Evolutionary conservation across 495 filamentous ascomycete genomes (phyloP), one percentile per base, ranked within the genome.

Genomic region (Penicillium longicatenatum): DNA sequence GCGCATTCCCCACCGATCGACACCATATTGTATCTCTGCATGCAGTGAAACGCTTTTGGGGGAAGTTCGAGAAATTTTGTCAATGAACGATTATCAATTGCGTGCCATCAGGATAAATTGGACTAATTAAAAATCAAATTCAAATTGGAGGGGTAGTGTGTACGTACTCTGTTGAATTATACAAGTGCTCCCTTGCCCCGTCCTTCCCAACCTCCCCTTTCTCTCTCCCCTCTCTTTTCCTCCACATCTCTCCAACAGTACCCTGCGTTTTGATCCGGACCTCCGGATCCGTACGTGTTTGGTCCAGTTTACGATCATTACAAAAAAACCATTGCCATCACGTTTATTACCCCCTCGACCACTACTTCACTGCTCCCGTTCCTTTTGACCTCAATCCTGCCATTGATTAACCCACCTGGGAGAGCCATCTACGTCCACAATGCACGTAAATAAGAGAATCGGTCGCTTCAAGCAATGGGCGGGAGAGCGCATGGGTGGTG

Each of bases 381-480:
- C 5, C 30, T 6, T 30, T 48, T 26, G 45, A n/a, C 10, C 29
- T 29, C 11, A 9, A 17, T 6, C 20, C 14, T n/a, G 14, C 45
- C 24, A 21, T 21, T 35, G 17, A 22, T 21, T 37, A 8, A 22
- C 12, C 19, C 30, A 20, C 14, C 20, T 17, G 16, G 10, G 17
- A 51, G 21, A 39, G 29, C 19, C 33, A 26, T 8, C 11, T 12
- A 24, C 22, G 7, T 60, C 46, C 72, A 81, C 35, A 54, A 96
- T 97, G 92, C 91, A 93, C 75, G 87, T 96, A 79, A 93, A 92
- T 76, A 93, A 95, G 82, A 96, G 96, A 72, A 84, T 98, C 69
- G 94, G 91, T 74, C 89, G 95, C 58, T 87, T 97, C 78, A 96
- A 94, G 81, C 94, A 98, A 88, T 98, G 93, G 93, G 92, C 92